Conservation (phyloP, 1,139 yeast species). For the Yamadazyma trypodendri region DNA sequence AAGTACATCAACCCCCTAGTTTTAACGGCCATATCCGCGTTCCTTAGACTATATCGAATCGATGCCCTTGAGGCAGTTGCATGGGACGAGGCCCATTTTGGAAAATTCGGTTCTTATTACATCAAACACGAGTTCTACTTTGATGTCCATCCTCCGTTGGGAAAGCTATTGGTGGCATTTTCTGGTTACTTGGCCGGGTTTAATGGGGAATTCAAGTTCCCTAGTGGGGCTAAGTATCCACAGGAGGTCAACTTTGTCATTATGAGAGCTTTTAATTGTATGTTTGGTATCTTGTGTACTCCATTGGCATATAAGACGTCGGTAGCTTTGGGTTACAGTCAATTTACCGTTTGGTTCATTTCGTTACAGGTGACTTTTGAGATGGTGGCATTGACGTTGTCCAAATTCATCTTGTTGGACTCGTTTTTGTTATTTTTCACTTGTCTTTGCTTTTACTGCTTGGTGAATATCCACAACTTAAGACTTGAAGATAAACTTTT, state of each 20-base stretch:
- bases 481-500: conserved; percentile 40
- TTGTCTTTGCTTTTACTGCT: conserved; percentile 56
- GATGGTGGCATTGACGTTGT: conserved; percentile 82
- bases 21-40: conserved; percentile 59
- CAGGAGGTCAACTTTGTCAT: conserved; percentile 81
- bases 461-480: conserved; percentile 53
- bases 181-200: conserved; percentile 94
- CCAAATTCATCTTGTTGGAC: conserved; percentile 88
- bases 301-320: conserved; percentile 93
- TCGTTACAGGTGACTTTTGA: conserved; percentile 86
- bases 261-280: conserved; percentile 93
- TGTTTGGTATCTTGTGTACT: conserved; percentile 85
- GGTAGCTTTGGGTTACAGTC: conserved; percentile 77
- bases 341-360: conserved; percentile 85
- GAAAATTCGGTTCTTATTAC: conserved; percentile 92
- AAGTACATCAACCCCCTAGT: conserved; percentile 31
- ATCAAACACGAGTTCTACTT: conserved; percentile 91
- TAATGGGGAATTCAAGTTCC: conserved; percentile 94
- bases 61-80: conserved; percentile 65
- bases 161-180: conserved; percentile 93
- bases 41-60: conserved; percentile 67
- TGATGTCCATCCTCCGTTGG: conserved; percentile 98
- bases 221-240: conserved; percentile 83
- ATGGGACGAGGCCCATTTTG: conserved; percentile 87
- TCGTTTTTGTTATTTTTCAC: conserved; percentile 89